phyloP scores from a whole-genome alignment of 331 rosid species.

The Malus hybrid region DNA sequence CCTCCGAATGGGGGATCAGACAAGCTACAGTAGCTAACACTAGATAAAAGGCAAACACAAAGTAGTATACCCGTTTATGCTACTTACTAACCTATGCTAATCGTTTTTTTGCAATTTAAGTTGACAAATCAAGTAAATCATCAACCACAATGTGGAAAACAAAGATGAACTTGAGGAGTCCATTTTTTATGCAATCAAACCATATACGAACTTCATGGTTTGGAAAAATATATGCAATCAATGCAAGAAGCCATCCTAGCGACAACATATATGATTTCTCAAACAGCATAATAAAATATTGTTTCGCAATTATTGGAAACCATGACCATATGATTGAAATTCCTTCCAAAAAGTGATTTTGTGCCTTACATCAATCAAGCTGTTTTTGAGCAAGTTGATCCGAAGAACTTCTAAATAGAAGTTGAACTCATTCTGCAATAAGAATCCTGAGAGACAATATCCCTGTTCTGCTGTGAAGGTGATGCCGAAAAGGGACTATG shows the following conservation, averaged over 20 bases:
- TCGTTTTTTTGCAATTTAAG: background rate
- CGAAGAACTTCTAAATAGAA: slow-evolving; percentile 18
- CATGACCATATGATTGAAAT: background rate
- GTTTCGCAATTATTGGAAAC: background rate
- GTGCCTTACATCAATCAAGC: slow-evolving; percentile 35
- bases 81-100: background rate
- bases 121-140: background rate
- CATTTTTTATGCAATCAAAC: background rate
- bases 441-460: slow-evolving; percentile 19
- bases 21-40: background rate
- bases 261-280: background rate
- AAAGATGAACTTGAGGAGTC: background rate
- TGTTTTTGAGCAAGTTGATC: slow-evolving; percentile 12
- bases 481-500: slow-evolving; percentile 23
- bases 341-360: slow-evolving; percentile 9
- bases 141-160: background rate
- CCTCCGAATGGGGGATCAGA: background rate
- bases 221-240: background rate
- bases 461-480: slow-evolving; percentile 22
- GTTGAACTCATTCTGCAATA: slow-evolving; percentile 26
- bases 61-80: background rate
- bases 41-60: background rate
- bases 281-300: background rate
- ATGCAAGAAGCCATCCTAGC: background rate
- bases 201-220: background rate